Conservation (phyloP, 805 yeast genomes). For the Helenozyma rhizophorensis region DNA sequence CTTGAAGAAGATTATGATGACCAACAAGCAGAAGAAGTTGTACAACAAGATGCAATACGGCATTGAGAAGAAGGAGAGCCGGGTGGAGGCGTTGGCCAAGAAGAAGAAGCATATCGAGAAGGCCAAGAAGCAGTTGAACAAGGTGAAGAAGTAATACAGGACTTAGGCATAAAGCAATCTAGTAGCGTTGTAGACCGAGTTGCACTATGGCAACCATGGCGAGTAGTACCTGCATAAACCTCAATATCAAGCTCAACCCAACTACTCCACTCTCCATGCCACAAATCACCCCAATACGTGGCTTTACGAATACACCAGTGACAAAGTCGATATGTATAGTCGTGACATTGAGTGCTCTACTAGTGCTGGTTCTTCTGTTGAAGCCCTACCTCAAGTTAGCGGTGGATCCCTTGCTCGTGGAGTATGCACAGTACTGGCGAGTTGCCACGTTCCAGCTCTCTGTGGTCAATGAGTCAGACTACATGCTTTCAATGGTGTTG, state of each 20-base stretch:
- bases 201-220: no score
- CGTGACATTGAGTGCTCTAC: constrained; percentile 35
- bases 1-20: constrained; percentile 94
- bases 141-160: constrained; percentile 15
- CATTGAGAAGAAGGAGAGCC: constrained; percentile 72
- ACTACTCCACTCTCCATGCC: no score
- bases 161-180: no score
- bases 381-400: constrained; percentile 42
- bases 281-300: constrained; percentile 39
- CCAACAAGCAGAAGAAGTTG: constrained; percentile 89
- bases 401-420: constrained; percentile 50
- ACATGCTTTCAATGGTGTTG: constrained; percentile 39
- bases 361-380: constrained; percentile 39
- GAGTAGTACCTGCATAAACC: no score
- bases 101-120: constrained; percentile 70
- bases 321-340: constrained; percentile 32
- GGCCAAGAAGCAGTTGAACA: constrained; percentile 43
- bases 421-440: constrained; percentile 59
- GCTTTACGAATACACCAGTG: constrained; percentile 42
- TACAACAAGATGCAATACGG: constrained; percentile 95
- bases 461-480: constrained; percentile 60
- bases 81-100: constrained; percentile 62
- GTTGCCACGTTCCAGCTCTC: constrained; percentile 45
- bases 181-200: no score
- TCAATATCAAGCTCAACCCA: no score